Evolutionary conservation across 2,329 filamentous ascomycete species (phyloP).

Genomic region (Alternaria arbusti): DNA sequence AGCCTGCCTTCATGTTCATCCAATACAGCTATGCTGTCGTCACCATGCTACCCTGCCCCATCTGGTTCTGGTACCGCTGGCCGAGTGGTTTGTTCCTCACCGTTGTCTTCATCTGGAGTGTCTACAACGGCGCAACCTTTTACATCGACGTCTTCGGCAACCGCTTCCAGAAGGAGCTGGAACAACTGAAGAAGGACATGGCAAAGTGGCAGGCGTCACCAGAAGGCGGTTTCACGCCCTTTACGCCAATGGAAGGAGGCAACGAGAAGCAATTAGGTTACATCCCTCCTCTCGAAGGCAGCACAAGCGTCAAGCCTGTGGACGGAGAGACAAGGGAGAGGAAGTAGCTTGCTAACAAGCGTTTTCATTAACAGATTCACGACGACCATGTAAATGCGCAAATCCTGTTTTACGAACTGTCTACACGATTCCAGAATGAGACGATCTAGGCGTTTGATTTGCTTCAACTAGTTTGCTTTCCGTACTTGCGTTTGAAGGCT

Average conservation of each 20-base stretch:
- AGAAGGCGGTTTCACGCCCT: conserved; percentile 30
- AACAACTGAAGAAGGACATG: conserved; percentile 86
- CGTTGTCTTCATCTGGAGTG: conserved; percentile 88
- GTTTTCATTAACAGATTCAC: neutral
- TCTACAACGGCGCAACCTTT: conserved; percentile 96
- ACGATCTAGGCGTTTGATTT: conserved; percentile 7
- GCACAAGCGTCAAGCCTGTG: conserved; percentile 26
- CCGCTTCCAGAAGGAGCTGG: conserved; percentile 94
- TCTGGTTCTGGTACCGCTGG: conserved; percentile 93
- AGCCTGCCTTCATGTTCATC: conserved; percentile 92
- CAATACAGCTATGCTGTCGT: conserved; percentile 89
- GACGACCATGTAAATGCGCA: neutral
- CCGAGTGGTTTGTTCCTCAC: conserved; percentile 79
- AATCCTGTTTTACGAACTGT: neutral
- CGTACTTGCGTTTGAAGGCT: neutral
- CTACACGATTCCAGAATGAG: conserved; percentile 6
- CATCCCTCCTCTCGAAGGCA: conserved; percentile 41
- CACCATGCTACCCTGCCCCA: conserved; percentile 91
- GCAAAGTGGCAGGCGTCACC: conserved; percentile 75
- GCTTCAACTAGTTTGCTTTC: neutral
- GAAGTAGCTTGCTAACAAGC: conserved; percentile 15
- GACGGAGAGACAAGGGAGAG: conserved; percentile 28
- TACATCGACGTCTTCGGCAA: conserved; percentile 99
- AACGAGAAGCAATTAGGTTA: conserved; percentile 34
- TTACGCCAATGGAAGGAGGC: conserved; percentile 30